Evolutionary conservation across 129 eudicot genomes (phyloP), one percentile per base, ranked within the genome.

Genomic region (sunflower (Helianthus annuus)): DNA sequence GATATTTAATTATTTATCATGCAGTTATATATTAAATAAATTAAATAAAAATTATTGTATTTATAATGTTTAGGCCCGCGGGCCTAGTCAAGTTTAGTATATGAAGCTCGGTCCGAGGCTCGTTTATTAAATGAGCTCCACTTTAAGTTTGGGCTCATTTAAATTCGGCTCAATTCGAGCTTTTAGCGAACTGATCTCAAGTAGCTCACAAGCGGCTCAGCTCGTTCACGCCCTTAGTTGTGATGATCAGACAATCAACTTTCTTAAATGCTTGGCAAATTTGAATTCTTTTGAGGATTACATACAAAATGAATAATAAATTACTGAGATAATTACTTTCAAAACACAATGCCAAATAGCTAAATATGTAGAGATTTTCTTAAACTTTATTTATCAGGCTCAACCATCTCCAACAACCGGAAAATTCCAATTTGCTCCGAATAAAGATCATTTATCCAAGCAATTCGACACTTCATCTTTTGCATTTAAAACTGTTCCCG

Each of bases 391-490:
- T 44, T 0, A 39, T 74, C 87, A 88, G 91, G 91, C 77, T 68
- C 85, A 72, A 70, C 89, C 96, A 53, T 89, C 96, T 73, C 96
- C 96, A 56, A 89, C 96, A 56, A 85, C 91, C 1, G 96, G 96
- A 36, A 83, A 83, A 68, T 83, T 85, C 38, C 64, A 70, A 57
- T 79, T 78, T 73, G 75, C 78, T 63, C 48, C 73, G 70, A 84
- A 60, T 78, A 88, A 83, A 55, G 88, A 83, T 46, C 59, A 63
- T 63, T 55, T 38, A 70, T 76, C 69, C 24, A 78, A 71, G 65
- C 71, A 73, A 61, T 52, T 82, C 39, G 64, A 55, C 70, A 13
- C 56, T 65, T 66, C 95, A 14, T 81, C 86, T 27, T 85, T 88
- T 54, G 79, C 83, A 3, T 88, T 88, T 65, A 88, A 78, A 63